Conservation (phyloP, 495 filamentous ascomycete species). For the Aspergillus cavernicola region DNA sequence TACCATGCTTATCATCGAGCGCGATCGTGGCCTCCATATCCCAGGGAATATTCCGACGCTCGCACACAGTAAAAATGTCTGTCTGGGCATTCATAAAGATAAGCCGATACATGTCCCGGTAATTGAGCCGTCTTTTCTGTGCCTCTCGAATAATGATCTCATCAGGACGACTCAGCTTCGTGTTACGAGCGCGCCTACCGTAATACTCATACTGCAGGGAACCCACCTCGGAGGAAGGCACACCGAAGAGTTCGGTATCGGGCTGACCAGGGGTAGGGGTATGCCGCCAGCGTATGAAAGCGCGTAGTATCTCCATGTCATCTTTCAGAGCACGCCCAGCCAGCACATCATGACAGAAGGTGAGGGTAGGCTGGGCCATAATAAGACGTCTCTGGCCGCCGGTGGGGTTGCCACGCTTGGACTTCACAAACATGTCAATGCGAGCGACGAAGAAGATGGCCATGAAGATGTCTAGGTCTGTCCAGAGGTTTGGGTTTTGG, state of each 20-base stretch:
- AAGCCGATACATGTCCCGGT: constrained; percentile 38
- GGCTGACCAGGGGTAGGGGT: constrained; percentile 6
- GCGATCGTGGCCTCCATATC: constrained; percentile 5
- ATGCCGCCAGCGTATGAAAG: constrained; percentile 40
- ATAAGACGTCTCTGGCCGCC: constrained; percentile 49
- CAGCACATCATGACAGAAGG: constrained; percentile 46
- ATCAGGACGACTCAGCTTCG: constrained; percentile 48
- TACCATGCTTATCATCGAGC: neutral
- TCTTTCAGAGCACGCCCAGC: constrained; percentile 34
- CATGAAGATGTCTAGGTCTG: constrained; percentile 50
- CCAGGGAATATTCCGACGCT: constrained; percentile 2
- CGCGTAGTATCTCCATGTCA: constrained; percentile 37
- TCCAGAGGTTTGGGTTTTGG: constrained; percentile 44
- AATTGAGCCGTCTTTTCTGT: constrained; percentile 38
- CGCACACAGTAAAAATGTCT: neutral
- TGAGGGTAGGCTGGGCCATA: constrained; percentile 54
- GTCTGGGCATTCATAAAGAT: constrained; percentile 33
- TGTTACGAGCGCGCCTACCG: neutral
- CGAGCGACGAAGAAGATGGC: constrained; percentile 57
- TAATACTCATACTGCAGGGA: constrained; percentile 6
- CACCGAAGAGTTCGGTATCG: constrained; percentile 16
- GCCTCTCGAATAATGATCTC: constrained; percentile 52
- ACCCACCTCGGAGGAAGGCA: neutral
- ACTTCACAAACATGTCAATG: constrained; percentile 55
- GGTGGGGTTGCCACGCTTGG: constrained; percentile 42